These are phyloP conservation scores for Oldenlandia corymbosa DNA, from an alignment of 257 asterid genomes.

Conservation along the genomic window DNA sequence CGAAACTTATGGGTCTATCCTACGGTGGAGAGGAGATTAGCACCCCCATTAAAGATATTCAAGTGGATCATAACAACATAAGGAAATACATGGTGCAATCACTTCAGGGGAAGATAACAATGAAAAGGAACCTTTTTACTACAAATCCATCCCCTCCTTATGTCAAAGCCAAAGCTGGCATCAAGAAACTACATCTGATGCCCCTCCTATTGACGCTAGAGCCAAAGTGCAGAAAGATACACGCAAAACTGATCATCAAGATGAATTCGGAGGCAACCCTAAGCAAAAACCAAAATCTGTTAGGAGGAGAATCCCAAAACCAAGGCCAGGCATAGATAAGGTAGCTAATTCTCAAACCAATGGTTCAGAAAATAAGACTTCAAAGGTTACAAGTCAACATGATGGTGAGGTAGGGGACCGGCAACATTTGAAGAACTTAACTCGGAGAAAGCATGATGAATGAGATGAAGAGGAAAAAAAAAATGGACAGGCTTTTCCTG, in stretches of 20 bases:
- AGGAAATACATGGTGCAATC: constrained; percentile 15
- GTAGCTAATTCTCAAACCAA: background rate
- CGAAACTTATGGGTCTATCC: background rate
- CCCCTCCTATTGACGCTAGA: constrained; percentile 5
- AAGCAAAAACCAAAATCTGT: constrained; percentile 44
- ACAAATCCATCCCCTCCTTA: constrained; percentile 44
- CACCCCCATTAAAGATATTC: constrained; percentile 32
- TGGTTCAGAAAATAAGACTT: background rate
- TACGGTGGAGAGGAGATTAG: background rate
- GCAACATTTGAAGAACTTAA: background rate
- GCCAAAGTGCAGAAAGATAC: background rate
- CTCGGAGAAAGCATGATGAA: constrained; percentile 6
- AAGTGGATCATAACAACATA: constrained; percentile 22
- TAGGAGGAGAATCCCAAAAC: constrained; percentile 31
- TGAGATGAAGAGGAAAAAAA: constrained; percentile 50
- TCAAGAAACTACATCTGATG: constrained; percentile 10
- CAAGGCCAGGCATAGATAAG: constrained; percentile 17
- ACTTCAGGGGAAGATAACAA: constrained; percentile 27
- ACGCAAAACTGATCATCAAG: constrained; percentile 6
- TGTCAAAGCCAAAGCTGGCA: constrained; percentile 22
- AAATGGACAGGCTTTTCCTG: constrained; percentile 47
- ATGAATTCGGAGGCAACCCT: constrained; percentile 10
- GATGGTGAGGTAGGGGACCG: constrained; percentile 3
- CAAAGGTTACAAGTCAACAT: background rate
- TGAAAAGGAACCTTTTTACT: constrained; percentile 16